Evolutionary conservation across 2,329 filamentous ascomycete genomes (phyloP), one percentile per base, ranked within the genome.

Genomic region (Lizonia empirigonia): DNA sequence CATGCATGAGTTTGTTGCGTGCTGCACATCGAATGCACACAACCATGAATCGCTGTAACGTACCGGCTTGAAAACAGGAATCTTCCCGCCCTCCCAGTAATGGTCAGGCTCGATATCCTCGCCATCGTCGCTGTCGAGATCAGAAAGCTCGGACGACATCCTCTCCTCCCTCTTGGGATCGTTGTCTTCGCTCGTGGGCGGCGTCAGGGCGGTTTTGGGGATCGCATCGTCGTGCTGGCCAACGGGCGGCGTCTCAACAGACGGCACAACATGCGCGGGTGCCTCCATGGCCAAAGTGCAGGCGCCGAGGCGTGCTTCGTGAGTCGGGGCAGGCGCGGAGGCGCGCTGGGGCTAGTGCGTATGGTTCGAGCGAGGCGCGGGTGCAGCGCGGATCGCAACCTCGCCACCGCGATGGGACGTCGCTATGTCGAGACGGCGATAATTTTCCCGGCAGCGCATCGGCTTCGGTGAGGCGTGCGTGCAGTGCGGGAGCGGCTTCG

Each of bases 21-120:
- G 27, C 27, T 41, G 37, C 45, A 36, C 45, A 23, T 13, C n/a
- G 8, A 4, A 27, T 30, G 47, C 45, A 32, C 36, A 35, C 39
- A 27, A 45, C 44, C 40, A 27, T 39, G 36, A 29, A 44, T 22
- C 20, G 35, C 20, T 40, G 59, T 55, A 44, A 83, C 83, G 70
- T 77, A 86, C 84, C 59, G 94, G 94, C 74, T 87, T 93, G 77
- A 99, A 99, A 54, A 99, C 88, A 7, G 94, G 93, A 27, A 99
- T 89, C 56, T 86, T 89, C 56, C 91, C 84, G 50, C 81, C 83
- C 45, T 84, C 92, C 68, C 91, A 96, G 79, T 90, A 97, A 73
- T 96, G 87, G 69, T 92, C 90, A 1, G 93, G 93, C 37, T 86
- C 79, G 46, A 96, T 82, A 45, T 94, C 89, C 61, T 88, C 89